Evolutionary conservation across 2,329 filamentous ascomycete genomes (phyloP).

Genomic region (Stagonosporopsis vannaccii): DNA sequence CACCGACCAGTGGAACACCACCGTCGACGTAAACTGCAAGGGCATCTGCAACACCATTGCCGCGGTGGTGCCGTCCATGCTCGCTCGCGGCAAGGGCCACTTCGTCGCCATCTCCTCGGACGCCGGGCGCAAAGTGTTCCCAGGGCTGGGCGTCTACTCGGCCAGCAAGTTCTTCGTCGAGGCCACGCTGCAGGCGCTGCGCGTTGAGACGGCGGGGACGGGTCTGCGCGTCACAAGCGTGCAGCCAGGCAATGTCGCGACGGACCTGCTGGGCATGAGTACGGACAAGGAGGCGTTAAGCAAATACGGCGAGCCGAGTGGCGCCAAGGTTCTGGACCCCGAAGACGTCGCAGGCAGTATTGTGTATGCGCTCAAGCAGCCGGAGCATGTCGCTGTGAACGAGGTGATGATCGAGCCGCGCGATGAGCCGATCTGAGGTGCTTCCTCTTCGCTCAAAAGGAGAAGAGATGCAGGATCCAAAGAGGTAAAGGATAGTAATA

Average conservation of each 20-base stretch:
- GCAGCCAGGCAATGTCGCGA: conserved; percentile 79
- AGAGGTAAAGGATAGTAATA: background rate
- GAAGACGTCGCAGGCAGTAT: conserved; percentile 77
- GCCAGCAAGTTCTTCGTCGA: conserved; percentile 88
- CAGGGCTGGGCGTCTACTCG: conserved; percentile 81
- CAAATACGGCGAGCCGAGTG: conserved; percentile 78
- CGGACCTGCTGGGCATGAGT: conserved; percentile 76
- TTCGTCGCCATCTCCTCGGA: conserved; percentile 84
- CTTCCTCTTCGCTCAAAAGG: too few relatives aligned
- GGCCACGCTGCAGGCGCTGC: conserved; percentile 76
- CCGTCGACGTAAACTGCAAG: conserved; percentile 87
- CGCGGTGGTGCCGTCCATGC: conserved; percentile 73
- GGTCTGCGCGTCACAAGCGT: conserved; percentile 77
- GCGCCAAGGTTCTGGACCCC: conserved; percentile 76
- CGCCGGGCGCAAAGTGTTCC: conserved; percentile 82
- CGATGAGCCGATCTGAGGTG: conserved; percentile 45
- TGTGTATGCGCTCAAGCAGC: conserved; percentile 76
- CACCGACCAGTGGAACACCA: conserved; percentile 79
- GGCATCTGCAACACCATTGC: conserved; percentile 77
- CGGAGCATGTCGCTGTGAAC: conserved; percentile 78
- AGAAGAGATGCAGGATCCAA: too few relatives aligned
- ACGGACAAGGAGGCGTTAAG: conserved; percentile 79
- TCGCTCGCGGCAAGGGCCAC: conserved; percentile 72
- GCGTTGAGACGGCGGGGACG: conserved; percentile 76
- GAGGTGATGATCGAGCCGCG: conserved; percentile 71